A percentile compares a stretch with the other conserved stretches of the same genome.
Conservation (phyloP, 768 basidiomycete species). For the Mycena capillaripes region DNA sequence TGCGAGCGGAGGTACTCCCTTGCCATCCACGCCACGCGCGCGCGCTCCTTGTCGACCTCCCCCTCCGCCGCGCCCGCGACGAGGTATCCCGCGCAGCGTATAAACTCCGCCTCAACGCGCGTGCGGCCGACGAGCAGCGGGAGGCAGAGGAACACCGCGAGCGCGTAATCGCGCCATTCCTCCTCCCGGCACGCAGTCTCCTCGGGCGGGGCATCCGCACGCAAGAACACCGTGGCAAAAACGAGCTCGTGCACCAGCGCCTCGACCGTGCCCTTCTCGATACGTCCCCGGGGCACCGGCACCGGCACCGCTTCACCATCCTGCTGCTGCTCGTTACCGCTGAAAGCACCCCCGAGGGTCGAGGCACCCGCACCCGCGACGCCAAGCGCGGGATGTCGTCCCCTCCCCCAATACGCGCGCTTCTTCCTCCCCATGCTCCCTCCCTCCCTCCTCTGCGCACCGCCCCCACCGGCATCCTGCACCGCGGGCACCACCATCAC, state of each 20-base stretch:
- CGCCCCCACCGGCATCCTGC: no score
- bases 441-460: slow-evolving; percentile 52
- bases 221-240: slow-evolving; percentile 80
- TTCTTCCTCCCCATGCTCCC: slow-evolving; percentile 33
- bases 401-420: slow-evolving; percentile 69
- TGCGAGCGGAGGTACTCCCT: slow-evolving; percentile 75
- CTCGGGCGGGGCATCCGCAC: slow-evolving; percentile 29
- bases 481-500: no score
- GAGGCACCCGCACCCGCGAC: slow-evolving; percentile 37
- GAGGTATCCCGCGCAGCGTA: slow-evolving; percentile 75
- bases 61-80: slow-evolving; percentile 68
- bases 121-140: slow-evolving; percentile 67
- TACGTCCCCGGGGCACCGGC: slow-evolving; percentile 37
- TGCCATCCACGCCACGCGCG: slow-evolving; percentile 74
- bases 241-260: slow-evolving; percentile 87
- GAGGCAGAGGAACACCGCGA: slow-evolving; percentile 70
- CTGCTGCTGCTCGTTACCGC: not conserved
- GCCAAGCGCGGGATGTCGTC: slow-evolving; percentile 58
- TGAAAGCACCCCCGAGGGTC: slow-evolving; percentile 14
- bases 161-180: slow-evolving; percentile 75
- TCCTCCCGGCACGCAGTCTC: slow-evolving; percentile 40
- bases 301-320: not conserved
- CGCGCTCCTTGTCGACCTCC: slow-evolving; percentile 48
- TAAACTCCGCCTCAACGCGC: slow-evolving; percentile 79
- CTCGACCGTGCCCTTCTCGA: slow-evolving; percentile 81